phyloP scores from a whole-genome alignment of 2,329 filamentous ascomycete species.

The Fusarium aywerte region DNA sequence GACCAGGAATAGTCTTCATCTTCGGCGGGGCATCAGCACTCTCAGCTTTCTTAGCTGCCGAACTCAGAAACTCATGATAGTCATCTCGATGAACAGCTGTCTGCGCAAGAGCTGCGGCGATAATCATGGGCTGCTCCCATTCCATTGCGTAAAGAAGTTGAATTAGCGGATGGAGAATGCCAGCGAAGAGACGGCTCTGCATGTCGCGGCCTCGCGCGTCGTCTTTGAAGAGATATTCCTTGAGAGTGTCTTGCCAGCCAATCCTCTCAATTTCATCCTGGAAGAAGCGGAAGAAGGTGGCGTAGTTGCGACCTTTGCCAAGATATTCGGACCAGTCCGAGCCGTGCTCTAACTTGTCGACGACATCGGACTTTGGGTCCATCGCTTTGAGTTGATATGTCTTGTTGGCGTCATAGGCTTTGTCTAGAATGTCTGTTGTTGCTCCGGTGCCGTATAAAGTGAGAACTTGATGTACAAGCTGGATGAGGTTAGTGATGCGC shows the following conservation, averaged over 20 bases:
- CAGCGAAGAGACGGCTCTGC: slow-evolving; percentile 73
- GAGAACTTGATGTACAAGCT: slow-evolving; percentile 79
- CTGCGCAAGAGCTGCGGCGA: slow-evolving; percentile 84
- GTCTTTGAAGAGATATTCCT: slow-evolving; percentile 75
- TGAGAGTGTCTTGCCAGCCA: slow-evolving; percentile 68
- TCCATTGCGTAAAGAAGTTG: slow-evolving; percentile 88
- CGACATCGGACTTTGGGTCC: slow-evolving; percentile 59
- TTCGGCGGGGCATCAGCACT: slow-evolving; percentile 12
- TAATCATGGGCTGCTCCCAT: slow-evolving; percentile 81
- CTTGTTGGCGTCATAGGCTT: slow-evolving; percentile 72
- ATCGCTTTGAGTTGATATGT: slow-evolving; percentile 71
- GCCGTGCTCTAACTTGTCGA: slow-evolving; percentile 65
- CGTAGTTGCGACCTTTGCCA: slow-evolving; percentile 71
- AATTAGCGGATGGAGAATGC: slow-evolving; percentile 72
- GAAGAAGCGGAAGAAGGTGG: slow-evolving; percentile 82
- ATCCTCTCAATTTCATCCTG: slow-evolving; percentile 74
- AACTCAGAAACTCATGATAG: slow-evolving; percentile 66
- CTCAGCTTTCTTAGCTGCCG: slow-evolving; percentile 53
- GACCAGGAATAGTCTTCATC: slow-evolving; percentile 55
- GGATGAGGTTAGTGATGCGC: neutral
- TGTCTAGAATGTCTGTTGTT: slow-evolving; percentile 65
- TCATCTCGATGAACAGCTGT: slow-evolving; percentile 73
- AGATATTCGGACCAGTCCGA: slow-evolving; percentile 67
- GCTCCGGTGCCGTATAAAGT: slow-evolving; percentile 82
- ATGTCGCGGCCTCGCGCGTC: slow-evolving; percentile 74